Base-by-base conservation (phyloP, 148 eudicot genomes). In the Silene uniflora region DNA sequence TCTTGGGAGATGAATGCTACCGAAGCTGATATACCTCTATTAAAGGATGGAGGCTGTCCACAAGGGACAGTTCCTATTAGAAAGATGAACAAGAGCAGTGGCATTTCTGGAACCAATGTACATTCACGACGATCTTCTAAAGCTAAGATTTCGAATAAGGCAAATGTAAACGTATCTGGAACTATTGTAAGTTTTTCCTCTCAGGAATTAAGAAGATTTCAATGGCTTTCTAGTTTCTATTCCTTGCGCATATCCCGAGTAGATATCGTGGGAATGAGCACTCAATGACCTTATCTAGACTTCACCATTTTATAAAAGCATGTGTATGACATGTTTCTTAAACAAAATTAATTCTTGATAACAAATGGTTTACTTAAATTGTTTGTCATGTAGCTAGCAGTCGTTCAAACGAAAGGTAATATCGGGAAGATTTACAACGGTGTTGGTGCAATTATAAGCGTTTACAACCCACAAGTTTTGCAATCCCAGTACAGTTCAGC, bases 1-100 rank as follows among this genome's bases (percentile, higher is more conserved):
- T 60, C 39, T 73, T 62, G 16, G 76, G 60, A 13, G 17, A 42
- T n/a, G 39, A 70, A 47, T 60, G 47, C 69, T 39, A 73, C 55
- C 35, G 60, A 16, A 55, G 25, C 49, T 7, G 68, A 73, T 3
- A 24, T 69, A 27, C 24, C 46, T n/a, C 58, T 14, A 25, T 59
- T 69, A n/a, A 69, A 76, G 35, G 73, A 76, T 60, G 73, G 68
- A 69, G 79, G 74, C 12, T 76, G 73, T 23, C 74, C 74, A 42
- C 56, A 25, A 23, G 66, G 81, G 49, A 79, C 62, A 27, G 74
- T 60, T 68, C 69, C 77, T 7, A 71, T 80, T 7, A 49, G 74
- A 68, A 79, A 78, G 75, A 59, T 18, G 1, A 75, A 62, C n/a
- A 66, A 71, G 32, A 69, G 19, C 14, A 69, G 44, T 6, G 10